Percentiles rank a stretch among this genome's conserved stretches.
Conservation (phyloP, 2,329 filamentous ascomycete genomes). For the Atkinsonella hypoxylon region DNA sequence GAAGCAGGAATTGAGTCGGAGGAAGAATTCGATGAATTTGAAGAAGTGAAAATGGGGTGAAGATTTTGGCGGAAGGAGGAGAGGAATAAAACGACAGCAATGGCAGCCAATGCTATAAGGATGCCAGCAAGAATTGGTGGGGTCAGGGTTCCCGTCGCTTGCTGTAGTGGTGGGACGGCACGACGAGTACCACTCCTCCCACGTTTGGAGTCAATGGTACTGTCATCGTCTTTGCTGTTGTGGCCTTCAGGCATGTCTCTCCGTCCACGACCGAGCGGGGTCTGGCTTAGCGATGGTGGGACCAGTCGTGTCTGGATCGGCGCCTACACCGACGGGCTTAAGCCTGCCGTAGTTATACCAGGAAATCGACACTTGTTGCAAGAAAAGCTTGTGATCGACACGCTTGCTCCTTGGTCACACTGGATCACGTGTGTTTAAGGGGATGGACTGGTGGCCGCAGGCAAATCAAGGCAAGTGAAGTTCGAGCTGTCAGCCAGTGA, state of each 20-base stretch:
- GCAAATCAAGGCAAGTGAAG: too few relatives aligned
- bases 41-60: conserved; percentile 16
- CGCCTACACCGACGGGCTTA: background rate
- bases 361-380: background rate
- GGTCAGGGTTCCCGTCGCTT: conserved; percentile 27
- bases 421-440: background rate
- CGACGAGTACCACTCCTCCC: background rate
- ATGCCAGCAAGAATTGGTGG: conserved; percentile 29
- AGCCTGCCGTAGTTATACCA: background rate
- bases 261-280: conserved; percentile 6
- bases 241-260: background rate
- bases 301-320: background rate
- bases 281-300: background rate
- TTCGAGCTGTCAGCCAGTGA: too few relatives aligned
- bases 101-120: conserved; percentile 24
- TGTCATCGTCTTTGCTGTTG: background rate
- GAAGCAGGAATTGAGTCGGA: conserved; percentile 11
- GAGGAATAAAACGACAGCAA: conserved; percentile 17
- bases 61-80: conserved; percentile 8
- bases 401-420: too few relatives aligned
- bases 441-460: background rate
- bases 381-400: background rate
- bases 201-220: background rate
- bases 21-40: conserved; percentile 16
- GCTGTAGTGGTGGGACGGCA: conserved; percentile 17